phyloP scores from a whole-genome alignment of 768 basidiomycete genomes.

The Chalciporus chontae region DNA sequence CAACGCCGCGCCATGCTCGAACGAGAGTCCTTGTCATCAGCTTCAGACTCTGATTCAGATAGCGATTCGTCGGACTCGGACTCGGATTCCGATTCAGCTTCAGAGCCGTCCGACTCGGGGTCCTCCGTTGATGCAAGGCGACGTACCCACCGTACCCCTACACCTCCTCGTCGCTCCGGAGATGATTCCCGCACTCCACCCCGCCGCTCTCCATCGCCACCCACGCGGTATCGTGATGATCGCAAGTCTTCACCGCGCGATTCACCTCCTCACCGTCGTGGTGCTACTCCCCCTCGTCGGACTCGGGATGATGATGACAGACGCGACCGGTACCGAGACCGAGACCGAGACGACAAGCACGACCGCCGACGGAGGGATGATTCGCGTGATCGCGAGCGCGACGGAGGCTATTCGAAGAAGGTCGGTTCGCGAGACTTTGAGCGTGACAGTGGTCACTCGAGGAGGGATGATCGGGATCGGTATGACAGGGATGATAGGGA shows the following conservation, averaged over 20 bases:
- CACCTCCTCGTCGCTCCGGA: conserved; percentile 32
- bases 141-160: conserved; percentile 28
- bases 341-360: conserved; percentile 15
- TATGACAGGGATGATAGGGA: conserved; percentile 22
- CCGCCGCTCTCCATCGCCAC: conserved; percentile 26
- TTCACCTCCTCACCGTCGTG: conserved; percentile 23
- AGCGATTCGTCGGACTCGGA: conserved; percentile 27
- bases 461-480: conserved; percentile 20
- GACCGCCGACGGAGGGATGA: conserved; percentile 27
- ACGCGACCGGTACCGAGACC: conserved; percentile 14
- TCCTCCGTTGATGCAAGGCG: conserved; percentile 33
- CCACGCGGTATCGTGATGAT: conserved; percentile 24
- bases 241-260: conserved; percentile 20
- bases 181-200: conserved; percentile 34
- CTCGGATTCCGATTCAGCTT: conserved; percentile 38
- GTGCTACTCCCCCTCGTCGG: conserved; percentile 21
- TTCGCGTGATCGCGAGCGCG: conserved; percentile 23
- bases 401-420: conserved; percentile 13
- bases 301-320: conserved; percentile 17
- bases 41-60: conserved; percentile 36
- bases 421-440: conserved; percentile 25
- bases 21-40: conserved; percentile 51
- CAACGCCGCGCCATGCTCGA: conserved; percentile 87
- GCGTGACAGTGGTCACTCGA: conserved; percentile 15
- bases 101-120: conserved; percentile 37